Base-by-base conservation (phyloP, 225 moss, liverwort and hornwort species). In the Sphagnum contortum region DNA sequence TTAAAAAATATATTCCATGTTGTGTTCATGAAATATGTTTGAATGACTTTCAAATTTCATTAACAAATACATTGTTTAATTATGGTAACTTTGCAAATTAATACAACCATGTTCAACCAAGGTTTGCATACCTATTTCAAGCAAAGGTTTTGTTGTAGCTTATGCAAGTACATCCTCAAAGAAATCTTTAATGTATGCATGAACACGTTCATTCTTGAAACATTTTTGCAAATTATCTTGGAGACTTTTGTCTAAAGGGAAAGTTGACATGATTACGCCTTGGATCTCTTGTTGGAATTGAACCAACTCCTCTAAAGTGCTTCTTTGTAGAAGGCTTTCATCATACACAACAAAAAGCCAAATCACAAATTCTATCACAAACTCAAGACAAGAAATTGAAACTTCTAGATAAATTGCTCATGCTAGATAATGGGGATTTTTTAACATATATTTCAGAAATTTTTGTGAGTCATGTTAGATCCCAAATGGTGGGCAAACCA, bases 201-300 rank as follows among this genome's bases (percentile, higher is more conserved):
- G 29, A 29, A 1, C 29, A 29, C 29, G 29, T 29, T 29, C 29
- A 29, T 29, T 1, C 0, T 29, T 29, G 29, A 29, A 1, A 29
- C 29, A 49, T 12, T 0, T 48, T 4, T 66, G 53, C 61, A 66
- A 7, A 11, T 53, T 58, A 48, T 60, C 72, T 48, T 54, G 53
- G n/a, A 72, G 48, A 11, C 44, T 13, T 45, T 66, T 60, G 29
- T 72, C 72, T 4, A 45, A 8, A 55, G 72, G 60, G 29, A 66
- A 72, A 5, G 66, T 49, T 8, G 65, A 52, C 72, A 72, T 66
- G 6, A 14, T 5, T 64, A 66, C 72, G 3, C 66, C 61, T 8
- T 53, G 5, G 1, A 72, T 48, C 45, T 66, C 60, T 2, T 48
- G n/a, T 3, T 66, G 56, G 2, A 49, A 46, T 12, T 66, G 60